phyloP scores from a whole-genome alignment of 2,329 filamentous ascomycete species.

The Clonostachys rhizophaga region DNA sequence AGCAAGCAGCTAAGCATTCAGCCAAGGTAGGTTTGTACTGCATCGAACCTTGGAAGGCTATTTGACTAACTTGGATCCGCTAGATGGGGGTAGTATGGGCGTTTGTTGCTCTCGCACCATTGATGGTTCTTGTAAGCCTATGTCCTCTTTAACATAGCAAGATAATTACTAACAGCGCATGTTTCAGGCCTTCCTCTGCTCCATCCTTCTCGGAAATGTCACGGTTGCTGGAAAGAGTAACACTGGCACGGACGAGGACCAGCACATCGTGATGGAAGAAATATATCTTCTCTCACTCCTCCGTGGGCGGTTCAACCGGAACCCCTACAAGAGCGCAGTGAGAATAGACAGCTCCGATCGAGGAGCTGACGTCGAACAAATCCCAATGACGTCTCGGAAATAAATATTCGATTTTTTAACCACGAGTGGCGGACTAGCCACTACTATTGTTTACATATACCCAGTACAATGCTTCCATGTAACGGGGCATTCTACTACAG shows the following conservation, averaged over 20 bases:
- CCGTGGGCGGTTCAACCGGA: neutral
- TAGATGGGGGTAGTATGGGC: conserved; percentile 58
- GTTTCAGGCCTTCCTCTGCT: conserved; percentile 14
- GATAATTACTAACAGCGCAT: conserved; percentile 3
- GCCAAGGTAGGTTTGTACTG: conserved; percentile 15
- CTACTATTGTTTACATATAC: too few species aligned
- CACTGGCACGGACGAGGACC: conserved; percentile 13
- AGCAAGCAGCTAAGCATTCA: conserved; percentile 12
- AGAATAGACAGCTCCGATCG: neutral
- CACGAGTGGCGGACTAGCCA: too few species aligned
- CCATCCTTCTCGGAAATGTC: conserved; percentile 22
- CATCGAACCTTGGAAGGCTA: conserved; percentile 20
- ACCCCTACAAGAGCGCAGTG: neutral
- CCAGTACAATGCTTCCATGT: too few species aligned
- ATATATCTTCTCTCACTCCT: conserved; percentile 19
- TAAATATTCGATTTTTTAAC: too few species aligned
- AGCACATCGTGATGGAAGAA: conserved; percentile 18
- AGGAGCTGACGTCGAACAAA: too few species aligned
- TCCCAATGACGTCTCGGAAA: too few species aligned
- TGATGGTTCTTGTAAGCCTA: conserved; percentile 38
- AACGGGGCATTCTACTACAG: too few species aligned
- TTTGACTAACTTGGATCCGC: too few species aligned
- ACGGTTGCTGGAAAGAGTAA: conserved; percentile 16
- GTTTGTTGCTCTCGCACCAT: conserved; percentile 55
- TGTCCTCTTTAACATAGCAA: neutral